These are phyloP conservation scores for Spencermartinsiella europaea DNA, from an alignment of 805 yeast genomes.

Conservation along the genomic window DNA sequence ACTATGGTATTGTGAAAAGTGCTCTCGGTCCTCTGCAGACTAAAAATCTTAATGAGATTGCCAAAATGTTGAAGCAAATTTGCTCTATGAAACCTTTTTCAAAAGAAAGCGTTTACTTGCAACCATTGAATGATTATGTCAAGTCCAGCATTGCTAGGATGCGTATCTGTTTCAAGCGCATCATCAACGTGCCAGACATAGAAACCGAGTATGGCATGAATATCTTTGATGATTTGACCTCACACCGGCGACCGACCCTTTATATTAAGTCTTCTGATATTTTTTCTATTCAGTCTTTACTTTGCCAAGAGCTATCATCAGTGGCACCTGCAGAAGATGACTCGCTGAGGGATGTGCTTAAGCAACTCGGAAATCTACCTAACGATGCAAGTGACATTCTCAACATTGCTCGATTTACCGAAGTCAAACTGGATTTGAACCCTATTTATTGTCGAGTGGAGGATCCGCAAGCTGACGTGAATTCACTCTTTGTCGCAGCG, in stretches of 20 bases:
- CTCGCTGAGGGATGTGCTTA: conserved; percentile 43
- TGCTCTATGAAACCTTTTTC: conserved; percentile 66
- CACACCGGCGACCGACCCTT: conserved; percentile 40
- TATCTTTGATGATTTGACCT: conserved; percentile 64
- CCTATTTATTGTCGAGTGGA: conserved; percentile 43
- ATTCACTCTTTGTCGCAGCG: conserved; percentile 63
- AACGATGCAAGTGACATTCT: conserved; percentile 42
- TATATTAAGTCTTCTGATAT: conserved; percentile 34
- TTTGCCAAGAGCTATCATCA: conserved; percentile 25
- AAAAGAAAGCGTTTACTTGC: conserved; percentile 56
- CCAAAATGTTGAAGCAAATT: conserved; percentile 58
- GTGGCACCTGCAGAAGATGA: conserved; percentile 41
- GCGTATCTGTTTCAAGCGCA: conserved; percentile 39
- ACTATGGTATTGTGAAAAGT: conserved; percentile 45
- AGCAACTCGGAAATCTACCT: conserved; percentile 39
- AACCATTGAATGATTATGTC: conserved; percentile 74
- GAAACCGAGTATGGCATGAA: conserved; percentile 58
- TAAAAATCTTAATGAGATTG: conserved; percentile 52
- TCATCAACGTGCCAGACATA: conserved; percentile 51
- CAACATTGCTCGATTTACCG: conserved; percentile 49
- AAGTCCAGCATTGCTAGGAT: conserved; percentile 45
- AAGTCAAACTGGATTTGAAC: conserved; percentile 53
- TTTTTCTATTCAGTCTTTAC: conserved; percentile 35
- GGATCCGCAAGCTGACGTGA: conserved; percentile 51
- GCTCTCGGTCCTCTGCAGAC: conserved; percentile 35